Evolutionary conservation across 371 early-diverging fungal genomes (phyloP).

Genomic region (Mortierella sp.): DNA sequence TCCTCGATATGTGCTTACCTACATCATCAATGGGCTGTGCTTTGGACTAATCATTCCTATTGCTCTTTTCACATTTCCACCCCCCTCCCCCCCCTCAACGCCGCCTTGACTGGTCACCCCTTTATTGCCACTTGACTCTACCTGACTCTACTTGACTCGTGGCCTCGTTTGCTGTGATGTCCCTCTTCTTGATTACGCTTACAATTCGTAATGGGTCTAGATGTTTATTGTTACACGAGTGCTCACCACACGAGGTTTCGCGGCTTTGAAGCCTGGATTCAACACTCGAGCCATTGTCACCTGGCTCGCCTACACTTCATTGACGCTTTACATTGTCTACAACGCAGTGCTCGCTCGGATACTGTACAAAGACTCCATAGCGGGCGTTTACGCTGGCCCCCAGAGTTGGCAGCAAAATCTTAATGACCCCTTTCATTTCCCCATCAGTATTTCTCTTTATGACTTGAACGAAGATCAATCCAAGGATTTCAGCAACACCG

Average conservation of each 20-base stretch:
- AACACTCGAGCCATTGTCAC: conserved; percentile 48
- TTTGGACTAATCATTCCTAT: neutral
- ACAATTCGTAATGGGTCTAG: conserved; percentile 12
- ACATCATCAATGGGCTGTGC: neutral
- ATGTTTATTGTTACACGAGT: conserved; percentile 49
- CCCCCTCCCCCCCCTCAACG: too few species aligned
- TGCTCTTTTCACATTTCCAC: neutral
- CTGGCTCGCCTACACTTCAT: conserved; percentile 39
- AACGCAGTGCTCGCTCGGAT: conserved; percentile 32
- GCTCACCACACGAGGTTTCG: conserved; percentile 53
- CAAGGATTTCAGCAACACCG: conserved; percentile 8
- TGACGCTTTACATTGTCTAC: conserved; percentile 38
- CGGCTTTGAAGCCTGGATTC: conserved; percentile 50
- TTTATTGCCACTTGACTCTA: neutral
- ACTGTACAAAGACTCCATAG: conserved; percentile 50
- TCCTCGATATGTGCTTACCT: neutral
- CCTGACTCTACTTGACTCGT: too few species aligned
- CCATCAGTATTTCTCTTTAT: conserved; percentile 14
- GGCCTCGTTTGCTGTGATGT: neutral
- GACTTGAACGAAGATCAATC: conserved; percentile 18
- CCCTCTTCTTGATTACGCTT: neutral
- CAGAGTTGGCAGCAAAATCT: neutral
- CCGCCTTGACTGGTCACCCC: too few species aligned
- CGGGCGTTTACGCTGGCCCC: conserved; percentile 32
- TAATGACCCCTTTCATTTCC: conserved; percentile 7